These are phyloP conservation scores for Cyclotella baltica DNA, from an alignment of 108 stramenopile species.

Conservation along the genomic window DNA sequence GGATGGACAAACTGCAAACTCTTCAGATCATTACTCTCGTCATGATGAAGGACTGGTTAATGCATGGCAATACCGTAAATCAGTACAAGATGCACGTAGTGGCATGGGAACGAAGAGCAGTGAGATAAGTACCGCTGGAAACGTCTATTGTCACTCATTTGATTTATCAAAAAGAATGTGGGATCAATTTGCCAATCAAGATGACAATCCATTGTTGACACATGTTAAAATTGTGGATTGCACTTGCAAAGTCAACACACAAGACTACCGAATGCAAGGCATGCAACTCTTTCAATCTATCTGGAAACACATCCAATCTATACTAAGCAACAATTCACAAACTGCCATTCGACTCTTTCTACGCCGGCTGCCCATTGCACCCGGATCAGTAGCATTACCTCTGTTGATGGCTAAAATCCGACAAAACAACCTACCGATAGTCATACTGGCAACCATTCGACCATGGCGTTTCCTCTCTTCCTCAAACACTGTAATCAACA, in stretches of 20 bases:
- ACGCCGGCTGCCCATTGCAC: constrained; percentile 53
- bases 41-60: constrained; percentile 71
- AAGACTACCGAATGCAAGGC: constrained; percentile 30
- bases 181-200: constrained; percentile 60
- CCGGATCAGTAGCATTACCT: constrained; percentile 64
- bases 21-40: constrained; percentile 6
- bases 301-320: constrained; percentile 50
- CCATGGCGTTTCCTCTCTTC: constrained; percentile 51
- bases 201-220: constrained; percentile 26
- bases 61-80: constrained; percentile 89
- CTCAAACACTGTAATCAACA: constrained; percentile 7
- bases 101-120: constrained; percentile 35
- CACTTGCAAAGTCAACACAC: not conserved
- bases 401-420: constrained; percentile 75
- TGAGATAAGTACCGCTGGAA: constrained; percentile 1
- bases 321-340: constrained; percentile 25
- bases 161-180: constrained; percentile 71
- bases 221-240: constrained; percentile 43
- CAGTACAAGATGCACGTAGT: constrained; percentile 72
- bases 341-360: constrained; percentile 72
- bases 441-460: constrained; percentile 62
- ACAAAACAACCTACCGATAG: constrained; percentile 67
- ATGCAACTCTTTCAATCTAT: constrained; percentile 39
- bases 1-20: constrained; percentile 8
- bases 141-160: constrained; percentile 82